Conservation (phyloP, 2,329 filamentous ascomycete species). For the Paracorniculantispora psalliotae region DNA sequence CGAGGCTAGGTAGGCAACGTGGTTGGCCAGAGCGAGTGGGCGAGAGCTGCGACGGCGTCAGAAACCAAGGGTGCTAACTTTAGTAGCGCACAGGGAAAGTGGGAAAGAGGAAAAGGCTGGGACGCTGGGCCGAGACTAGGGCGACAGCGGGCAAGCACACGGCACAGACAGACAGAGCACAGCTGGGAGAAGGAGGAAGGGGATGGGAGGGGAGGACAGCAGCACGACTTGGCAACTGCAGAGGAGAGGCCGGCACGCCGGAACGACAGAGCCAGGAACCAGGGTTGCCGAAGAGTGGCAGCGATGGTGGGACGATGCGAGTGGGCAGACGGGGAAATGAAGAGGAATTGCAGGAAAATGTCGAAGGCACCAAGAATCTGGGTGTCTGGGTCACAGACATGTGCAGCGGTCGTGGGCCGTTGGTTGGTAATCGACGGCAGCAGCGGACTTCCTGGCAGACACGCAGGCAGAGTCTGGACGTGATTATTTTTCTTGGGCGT, state of each 20-base stretch:
- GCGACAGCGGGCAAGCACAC: neutral
- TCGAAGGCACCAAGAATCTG: neutral
- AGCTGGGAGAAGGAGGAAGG: neutral
- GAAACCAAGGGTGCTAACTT: constrained; percentile 11
- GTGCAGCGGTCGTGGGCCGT: constrained; percentile 8
- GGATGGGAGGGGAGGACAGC: neutral
- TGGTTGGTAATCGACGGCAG: constrained; percentile 13
- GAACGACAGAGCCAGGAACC: constrained; percentile 8
- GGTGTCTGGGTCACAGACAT: constrained; percentile 4
- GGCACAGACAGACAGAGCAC: neutral
- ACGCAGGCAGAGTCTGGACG: neutral
- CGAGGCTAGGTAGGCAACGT: constrained; percentile 8
- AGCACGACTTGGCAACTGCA: neutral
- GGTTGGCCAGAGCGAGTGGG: constrained; percentile 12
- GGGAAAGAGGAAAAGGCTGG: constrained; percentile 2
- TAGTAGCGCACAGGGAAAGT: constrained; percentile 8
- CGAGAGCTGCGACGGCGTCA: constrained; percentile 14
- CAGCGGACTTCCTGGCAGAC: neutral
- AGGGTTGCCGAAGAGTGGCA: constrained; percentile 5
- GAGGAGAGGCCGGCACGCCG: neutral
- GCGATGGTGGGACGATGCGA: constrained; percentile 15
- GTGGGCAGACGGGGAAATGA: constrained; percentile 13
- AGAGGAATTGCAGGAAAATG: constrained; percentile 6
- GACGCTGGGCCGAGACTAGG: constrained; percentile 3
- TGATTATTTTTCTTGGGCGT: neutral